Conservation (phyloP, 768 basidiomycete genomes). For the Phaffia australis region DNA sequence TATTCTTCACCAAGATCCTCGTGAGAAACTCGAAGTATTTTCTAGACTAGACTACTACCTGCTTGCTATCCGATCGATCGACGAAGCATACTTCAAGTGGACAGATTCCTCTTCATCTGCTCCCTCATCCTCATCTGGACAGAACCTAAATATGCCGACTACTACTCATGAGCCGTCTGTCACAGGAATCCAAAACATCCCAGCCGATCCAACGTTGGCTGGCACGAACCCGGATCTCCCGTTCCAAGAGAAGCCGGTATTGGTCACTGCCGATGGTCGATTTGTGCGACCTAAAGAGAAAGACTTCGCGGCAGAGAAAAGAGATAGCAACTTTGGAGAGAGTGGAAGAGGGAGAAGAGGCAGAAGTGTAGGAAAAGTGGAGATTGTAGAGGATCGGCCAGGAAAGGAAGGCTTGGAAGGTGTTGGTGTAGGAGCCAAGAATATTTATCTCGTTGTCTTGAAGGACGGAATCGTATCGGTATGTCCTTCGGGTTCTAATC, state of each 20-base stretch:
- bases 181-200: neutral
- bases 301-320: neutral
- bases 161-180: neutral
- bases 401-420: slow-evolving; percentile 44
- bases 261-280: neutral
- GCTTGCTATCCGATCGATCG: slow-evolving; percentile 71
- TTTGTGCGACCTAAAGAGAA: neutral
- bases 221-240: slow-evolving; percentile 17
- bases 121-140: neutral
- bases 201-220: slow-evolving; percentile 8
- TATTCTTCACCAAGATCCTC: slow-evolving; percentile 77
- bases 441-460: slow-evolving; percentile 82
- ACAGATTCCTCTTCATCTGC: slow-evolving; percentile 28
- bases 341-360: slow-evolving; percentile 18
- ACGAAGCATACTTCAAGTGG: slow-evolving; percentile 45
- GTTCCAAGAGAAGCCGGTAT: slow-evolving; percentile 8
- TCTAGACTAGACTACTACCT: slow-evolving; percentile 85
- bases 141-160: neutral
- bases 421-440: slow-evolving; percentile 57
- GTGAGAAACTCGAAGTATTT: slow-evolving; percentile 84
- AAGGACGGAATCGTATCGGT: slow-evolving; percentile 62
- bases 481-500: slow-evolving; percentile 27
- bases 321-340: neutral
- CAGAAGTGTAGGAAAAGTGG: slow-evolving; percentile 36
- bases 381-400: slow-evolving; percentile 42